Conservation (phyloP, 108 stramenopile species). For the Cyclotella distinguenda region DNA sequence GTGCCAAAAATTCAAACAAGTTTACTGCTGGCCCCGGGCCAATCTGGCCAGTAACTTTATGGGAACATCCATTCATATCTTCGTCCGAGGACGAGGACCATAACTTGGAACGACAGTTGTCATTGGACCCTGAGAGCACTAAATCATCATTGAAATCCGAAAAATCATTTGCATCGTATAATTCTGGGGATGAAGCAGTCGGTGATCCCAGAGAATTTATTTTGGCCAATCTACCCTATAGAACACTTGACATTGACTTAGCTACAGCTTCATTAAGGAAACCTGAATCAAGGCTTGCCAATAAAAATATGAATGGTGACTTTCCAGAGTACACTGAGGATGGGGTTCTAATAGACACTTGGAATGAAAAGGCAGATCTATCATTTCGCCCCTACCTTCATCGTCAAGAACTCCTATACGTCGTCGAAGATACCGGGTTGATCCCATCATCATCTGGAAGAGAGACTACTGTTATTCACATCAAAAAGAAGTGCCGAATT, state of each 20-base stretch:
- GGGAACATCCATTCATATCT: slow-evolving; percentile 75
- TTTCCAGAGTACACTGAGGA: slow-evolving; percentile 26
- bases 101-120: neutral
- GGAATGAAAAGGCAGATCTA: slow-evolving; percentile 31
- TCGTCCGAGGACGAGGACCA: neutral
- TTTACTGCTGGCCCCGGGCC: neutral
- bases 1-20: too few relatives aligned
- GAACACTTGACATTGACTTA: slow-evolving; percentile 35
- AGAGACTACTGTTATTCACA: too few relatives aligned
- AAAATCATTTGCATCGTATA: too few relatives aligned
- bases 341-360: slow-evolving; percentile 38
- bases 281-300: neutral
- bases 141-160: slow-evolving; percentile 5
- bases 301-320: slow-evolving; percentile 6
- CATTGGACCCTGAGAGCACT: neutral
- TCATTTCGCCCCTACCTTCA: slow-evolving; percentile 17
- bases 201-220: neutral
- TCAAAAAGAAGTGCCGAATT: slow-evolving; percentile 31
- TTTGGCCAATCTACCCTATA: slow-evolving; percentile 31
- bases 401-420: slow-evolving; percentile 14
- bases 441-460: slow-evolving; percentile 2
- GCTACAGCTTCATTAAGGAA: slow-evolving; percentile 11
- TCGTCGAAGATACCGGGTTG: neutral
- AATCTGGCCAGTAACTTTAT: slow-evolving; percentile 57
- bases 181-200: neutral